Evolutionary conservation across 139 green algal genomes (phyloP).

Genomic region (Coccomyxa sp.): DNA sequence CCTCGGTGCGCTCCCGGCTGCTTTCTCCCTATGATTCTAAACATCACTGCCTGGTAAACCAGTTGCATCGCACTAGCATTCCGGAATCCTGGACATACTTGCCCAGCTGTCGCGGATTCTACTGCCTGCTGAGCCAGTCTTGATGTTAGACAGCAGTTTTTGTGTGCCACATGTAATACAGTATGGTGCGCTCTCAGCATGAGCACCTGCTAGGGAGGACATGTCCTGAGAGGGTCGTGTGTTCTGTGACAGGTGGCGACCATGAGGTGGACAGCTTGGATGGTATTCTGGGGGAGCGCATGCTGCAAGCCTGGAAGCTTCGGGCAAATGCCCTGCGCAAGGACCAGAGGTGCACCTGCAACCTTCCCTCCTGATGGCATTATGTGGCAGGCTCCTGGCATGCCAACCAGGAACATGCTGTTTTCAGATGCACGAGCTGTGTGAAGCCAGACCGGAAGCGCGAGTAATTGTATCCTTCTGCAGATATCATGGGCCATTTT

Average conservation of each 20-base stretch:
- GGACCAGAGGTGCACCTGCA: not conserved
- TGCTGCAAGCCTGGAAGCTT: not conserved
- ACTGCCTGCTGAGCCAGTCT: not conserved
- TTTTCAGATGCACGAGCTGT: too few relatives aligned
- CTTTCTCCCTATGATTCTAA: too few relatives aligned
- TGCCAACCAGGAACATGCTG: too few relatives aligned
- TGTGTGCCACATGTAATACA: not conserved
- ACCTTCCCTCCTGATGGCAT: too few relatives aligned
- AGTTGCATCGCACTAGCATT: not conserved
- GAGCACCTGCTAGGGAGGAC: not conserved
- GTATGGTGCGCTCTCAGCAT: too few relatives aligned
- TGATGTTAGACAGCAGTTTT: not conserved
- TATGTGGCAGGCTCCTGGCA: too few relatives aligned
- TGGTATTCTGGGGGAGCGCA: not conserved
- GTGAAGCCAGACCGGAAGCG: too few relatives aligned
- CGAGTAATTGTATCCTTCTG: too few relatives aligned
- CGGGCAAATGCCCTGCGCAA: not conserved
- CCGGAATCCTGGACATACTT: not conserved
- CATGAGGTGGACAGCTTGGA: not conserved
- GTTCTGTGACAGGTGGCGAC: not conserved
- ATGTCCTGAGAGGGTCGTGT: not conserved
- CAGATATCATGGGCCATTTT: too few relatives aligned
- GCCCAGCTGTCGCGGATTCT: too few relatives aligned
- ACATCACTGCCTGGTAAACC: too few relatives aligned
- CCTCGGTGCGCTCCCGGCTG: not conserved